These are phyloP conservation scores for Hippophae rhamnoides DNA, from an alignment of 306 rosid genomes.

Conservation along the genomic window DNA sequence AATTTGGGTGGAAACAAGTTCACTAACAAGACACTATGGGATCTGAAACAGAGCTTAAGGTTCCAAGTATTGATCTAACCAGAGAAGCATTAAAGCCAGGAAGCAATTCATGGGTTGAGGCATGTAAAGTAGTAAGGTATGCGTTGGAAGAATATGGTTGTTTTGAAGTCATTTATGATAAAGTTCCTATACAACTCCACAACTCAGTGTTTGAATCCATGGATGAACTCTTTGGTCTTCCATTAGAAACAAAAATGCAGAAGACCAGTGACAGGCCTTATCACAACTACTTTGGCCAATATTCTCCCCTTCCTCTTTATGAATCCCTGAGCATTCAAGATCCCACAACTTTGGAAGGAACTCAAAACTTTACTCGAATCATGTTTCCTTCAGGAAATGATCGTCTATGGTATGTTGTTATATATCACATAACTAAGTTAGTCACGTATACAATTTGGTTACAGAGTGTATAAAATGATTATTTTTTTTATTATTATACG, in stretches of 20 bases:
- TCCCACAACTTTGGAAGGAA: background rate
- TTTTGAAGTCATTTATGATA: slow-evolving; percentile 31
- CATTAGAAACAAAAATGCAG: slow-evolving; percentile 32
- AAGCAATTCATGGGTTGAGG: slow-evolving; percentile 31
- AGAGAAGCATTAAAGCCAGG: slow-evolving; percentile 23
- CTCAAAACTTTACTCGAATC: slow-evolving; percentile 12
- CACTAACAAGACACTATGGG: no score
- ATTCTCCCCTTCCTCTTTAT: slow-evolving; percentile 9
- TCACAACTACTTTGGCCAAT: slow-evolving; percentile 13
- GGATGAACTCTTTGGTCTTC: slow-evolving; percentile 41
- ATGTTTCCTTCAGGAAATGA: slow-evolving; percentile 29
- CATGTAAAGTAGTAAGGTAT: slow-evolving; percentile 23
- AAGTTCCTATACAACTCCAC: slow-evolving; percentile 33
- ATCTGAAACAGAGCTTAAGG: no score
- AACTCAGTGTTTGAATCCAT: slow-evolving; percentile 32
- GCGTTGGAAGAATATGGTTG: slow-evolving; percentile 59
- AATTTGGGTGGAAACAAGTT: no score
- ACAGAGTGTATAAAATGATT: no score
- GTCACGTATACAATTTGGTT: no score
- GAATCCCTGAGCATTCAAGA: slow-evolving; percentile 22
- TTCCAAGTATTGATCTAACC: no score
- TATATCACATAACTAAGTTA: no score
- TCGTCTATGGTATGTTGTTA: slow-evolving; percentile 15
- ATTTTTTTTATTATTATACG: no score
- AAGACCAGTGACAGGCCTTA: slow-evolving; percentile 35